Conservation (phyloP, 306 rosid species). For the Echinosophora koreensis region DNA sequence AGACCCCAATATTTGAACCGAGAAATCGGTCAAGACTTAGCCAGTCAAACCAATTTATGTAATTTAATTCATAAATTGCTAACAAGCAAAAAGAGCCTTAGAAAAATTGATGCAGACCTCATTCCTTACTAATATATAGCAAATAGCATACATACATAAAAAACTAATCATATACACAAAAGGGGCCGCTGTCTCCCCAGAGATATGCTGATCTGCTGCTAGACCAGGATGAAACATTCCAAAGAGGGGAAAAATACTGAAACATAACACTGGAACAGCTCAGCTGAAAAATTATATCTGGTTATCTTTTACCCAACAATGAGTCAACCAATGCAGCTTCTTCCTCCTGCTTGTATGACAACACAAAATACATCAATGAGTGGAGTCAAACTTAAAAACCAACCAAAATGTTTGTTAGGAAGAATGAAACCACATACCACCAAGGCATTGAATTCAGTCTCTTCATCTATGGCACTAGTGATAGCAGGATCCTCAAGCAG, state of each 20-base stretch:
- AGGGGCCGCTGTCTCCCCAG: constrained; percentile 11
- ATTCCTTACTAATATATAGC: constrained; percentile 6
- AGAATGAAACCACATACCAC: constrained; percentile 68
- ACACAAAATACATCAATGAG: constrained; percentile 33
- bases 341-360: constrained; percentile 71
- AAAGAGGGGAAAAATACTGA: constrained; percentile 6
- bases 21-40: too few relatives aligned
- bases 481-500: constrained; percentile 84
- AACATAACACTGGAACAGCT: neutral
- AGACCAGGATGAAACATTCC: constrained; percentile 11
- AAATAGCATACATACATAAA: constrained; percentile 38
- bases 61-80: too few relatives aligned
- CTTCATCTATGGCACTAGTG: constrained; percentile 84
- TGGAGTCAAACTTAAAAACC: constrained; percentile 1
- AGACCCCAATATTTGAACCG: too few relatives aligned
- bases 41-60: too few relatives aligned
- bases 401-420: constrained; percentile 20
- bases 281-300: constrained; percentile 10
- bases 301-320: constrained; percentile 70
- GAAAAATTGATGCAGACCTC: constrained; percentile 2
- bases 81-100: neutral
- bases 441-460: constrained; percentile 94
- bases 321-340: constrained; percentile 88
- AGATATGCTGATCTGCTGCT: constrained; percentile 25
- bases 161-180: constrained; percentile 47